Percentiles rank a stretch among this genome's conserved stretches.
Evolutionary conservation across 345 rosid species (phyloP).

Genomic region (Bruguiera gymnorhiza): DNA sequence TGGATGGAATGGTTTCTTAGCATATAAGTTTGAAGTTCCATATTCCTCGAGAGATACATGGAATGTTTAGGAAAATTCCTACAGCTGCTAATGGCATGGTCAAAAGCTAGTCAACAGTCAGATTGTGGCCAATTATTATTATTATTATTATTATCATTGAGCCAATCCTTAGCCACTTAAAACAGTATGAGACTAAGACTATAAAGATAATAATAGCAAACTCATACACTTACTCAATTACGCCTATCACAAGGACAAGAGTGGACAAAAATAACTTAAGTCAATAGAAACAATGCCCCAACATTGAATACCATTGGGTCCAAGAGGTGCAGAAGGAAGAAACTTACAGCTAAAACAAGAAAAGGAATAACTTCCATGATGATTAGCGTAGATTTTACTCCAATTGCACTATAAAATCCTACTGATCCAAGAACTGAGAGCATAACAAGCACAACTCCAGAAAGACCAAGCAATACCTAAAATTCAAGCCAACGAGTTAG

Average conservation of each 20-base stretch:
- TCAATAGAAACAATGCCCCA: background rate
- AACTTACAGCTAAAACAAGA: conserved; percentile 95
- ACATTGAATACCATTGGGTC: conserved; percentile 8
- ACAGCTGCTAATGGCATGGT: too few relatives aligned
- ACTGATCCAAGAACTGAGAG: conserved; percentile 94
- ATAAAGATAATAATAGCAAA: too few relatives aligned
- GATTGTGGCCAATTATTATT: background rate
- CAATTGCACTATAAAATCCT: conserved; percentile 90
- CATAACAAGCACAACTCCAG: conserved; percentile 96
- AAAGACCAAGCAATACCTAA: conserved; percentile 89
- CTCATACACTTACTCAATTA: background rate
- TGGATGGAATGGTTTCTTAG: too few relatives aligned
- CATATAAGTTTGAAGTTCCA: background rate
- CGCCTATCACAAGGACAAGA: background rate
- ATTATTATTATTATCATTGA: background rate
- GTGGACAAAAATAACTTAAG: background rate
- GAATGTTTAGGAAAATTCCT: background rate
- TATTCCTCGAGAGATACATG: background rate
- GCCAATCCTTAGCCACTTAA: background rate
- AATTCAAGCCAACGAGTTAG: conserved; percentile 25
- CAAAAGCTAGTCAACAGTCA: background rate
- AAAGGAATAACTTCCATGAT: conserved; percentile 99
- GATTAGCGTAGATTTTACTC: conserved; percentile 90
- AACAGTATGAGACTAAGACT: background rate
- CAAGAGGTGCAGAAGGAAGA: conserved; percentile 4